Evolutionary conservation across 768 basidiomycete species (phyloP).

Genomic region (Sarcodon sp.): DNA sequence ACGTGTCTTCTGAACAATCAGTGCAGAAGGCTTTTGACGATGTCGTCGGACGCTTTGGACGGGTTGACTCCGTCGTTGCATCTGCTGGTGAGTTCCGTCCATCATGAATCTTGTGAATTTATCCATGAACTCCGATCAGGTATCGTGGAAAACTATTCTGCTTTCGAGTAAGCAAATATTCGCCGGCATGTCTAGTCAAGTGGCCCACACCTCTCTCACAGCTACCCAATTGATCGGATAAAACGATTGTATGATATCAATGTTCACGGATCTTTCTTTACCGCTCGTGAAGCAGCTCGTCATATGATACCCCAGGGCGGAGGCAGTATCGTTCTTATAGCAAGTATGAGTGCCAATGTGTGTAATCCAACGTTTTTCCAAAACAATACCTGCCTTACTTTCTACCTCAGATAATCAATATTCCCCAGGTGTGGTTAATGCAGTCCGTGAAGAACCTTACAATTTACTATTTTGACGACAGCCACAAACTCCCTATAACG

Average conservation of each 20-base stretch:
- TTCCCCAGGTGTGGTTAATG: slow-evolving; percentile 52
- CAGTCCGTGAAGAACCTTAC: background rate
- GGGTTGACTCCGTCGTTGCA: slow-evolving; percentile 75
- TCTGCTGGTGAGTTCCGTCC: slow-evolving; percentile 57
- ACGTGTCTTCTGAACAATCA: slow-evolving; percentile 73
- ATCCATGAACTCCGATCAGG: slow-evolving; percentile 26
- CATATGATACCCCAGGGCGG: slow-evolving; percentile 75
- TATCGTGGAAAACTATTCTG: slow-evolving; percentile 81
- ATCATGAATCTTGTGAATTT: background rate
- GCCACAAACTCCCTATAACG: slow-evolving; percentile 92
- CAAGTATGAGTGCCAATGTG: slow-evolving; percentile 87
- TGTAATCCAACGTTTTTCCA: slow-evolving; percentile 4
- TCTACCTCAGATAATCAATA: slow-evolving; percentile 59
- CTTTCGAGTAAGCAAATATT: slow-evolving; percentile 55
- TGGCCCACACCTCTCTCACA: slow-evolving; percentile 15
- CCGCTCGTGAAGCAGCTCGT: slow-evolving; percentile 90
- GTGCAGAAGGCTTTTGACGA: slow-evolving; percentile 63
- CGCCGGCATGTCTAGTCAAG: background rate
- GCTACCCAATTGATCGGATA: slow-evolving; percentile 80
- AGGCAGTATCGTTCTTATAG: slow-evolving; percentile 77
- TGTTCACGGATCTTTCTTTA: slow-evolving; percentile 88
- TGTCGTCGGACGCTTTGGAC: slow-evolving; percentile 52
- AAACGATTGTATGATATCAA: slow-evolving; percentile 85
- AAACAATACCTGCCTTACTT: slow-evolving; percentile 7
- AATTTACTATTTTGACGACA: slow-evolving; percentile 14